Evolutionary conservation across 2,329 filamentous ascomycete species (phyloP).

Genomic region (Remersonia thermophila): DNA sequence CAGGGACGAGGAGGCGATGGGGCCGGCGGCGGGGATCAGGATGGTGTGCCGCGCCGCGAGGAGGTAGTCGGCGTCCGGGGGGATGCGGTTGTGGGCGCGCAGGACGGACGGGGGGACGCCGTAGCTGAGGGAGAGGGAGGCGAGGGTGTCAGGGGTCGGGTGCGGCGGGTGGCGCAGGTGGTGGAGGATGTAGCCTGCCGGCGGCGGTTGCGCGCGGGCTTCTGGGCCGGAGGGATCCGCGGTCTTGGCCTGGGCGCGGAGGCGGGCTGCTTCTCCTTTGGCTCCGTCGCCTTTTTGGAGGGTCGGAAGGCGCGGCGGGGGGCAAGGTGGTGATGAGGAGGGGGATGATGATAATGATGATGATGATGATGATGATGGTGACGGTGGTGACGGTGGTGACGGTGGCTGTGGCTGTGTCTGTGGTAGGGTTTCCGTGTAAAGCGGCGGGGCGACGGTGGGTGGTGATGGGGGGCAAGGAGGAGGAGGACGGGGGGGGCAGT

Average conservation of each 20-base stretch:
- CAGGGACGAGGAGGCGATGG: slow-evolving; percentile 49
- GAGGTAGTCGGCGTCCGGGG: slow-evolving; percentile 49
- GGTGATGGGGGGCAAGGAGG: no score
- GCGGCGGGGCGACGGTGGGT: background rate
- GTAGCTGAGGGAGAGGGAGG: slow-evolving; percentile 60
- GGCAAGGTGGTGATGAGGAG: no score
- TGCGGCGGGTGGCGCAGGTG: slow-evolving; percentile 42
- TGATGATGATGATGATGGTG: slow-evolving; percentile 39
- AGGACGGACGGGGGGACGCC: slow-evolving; percentile 51
- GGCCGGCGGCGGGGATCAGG: slow-evolving; percentile 58
- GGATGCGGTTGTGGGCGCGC: slow-evolving; percentile 55
- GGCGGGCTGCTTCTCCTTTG: no score
- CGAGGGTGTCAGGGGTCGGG: slow-evolving; percentile 53
- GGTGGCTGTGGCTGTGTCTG: slow-evolving; percentile 1
- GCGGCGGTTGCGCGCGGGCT: slow-evolving; percentile 25
- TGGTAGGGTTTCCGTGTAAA: background rate
- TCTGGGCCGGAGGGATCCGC: slow-evolving; percentile 25
- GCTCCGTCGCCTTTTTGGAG: no score
- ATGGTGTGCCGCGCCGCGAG: slow-evolving; percentile 56
- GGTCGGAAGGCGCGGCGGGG: no score
- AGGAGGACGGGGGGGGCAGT: no score
- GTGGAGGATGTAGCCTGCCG: slow-evolving; percentile 54
- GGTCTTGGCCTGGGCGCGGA: slow-evolving; percentile 21
- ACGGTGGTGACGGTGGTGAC: slow-evolving; percentile 23
- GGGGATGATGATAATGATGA: slow-evolving; percentile 54